Conservation (phyloP, 2,329 filamentous ascomycete species). For the Diaporthe citriasiana region DNA sequence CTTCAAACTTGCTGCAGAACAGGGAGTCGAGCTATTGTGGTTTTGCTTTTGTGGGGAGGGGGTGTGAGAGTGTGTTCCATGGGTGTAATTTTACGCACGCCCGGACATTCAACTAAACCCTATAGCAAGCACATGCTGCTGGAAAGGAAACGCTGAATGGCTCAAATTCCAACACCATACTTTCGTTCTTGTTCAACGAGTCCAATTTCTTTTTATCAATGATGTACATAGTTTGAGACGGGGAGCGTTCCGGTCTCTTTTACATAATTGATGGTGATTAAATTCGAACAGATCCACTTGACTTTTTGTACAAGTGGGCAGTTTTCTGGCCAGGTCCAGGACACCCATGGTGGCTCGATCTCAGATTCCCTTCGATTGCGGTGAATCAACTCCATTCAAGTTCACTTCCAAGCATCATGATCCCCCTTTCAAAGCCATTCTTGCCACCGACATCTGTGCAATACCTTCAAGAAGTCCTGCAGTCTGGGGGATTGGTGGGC, state of each 20-base stretch:
- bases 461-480: background rate
- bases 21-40: too few species aligned
- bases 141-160: background rate
- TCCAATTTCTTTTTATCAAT: too few species aligned
- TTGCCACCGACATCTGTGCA: background rate
- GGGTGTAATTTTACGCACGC: background rate
- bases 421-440: background rate
- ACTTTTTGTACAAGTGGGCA: too few species aligned
- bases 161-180: background rate
- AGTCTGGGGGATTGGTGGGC: background rate
- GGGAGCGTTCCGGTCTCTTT: too few species aligned
- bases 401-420: background rate
- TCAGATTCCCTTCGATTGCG: background rate
- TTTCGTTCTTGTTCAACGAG: too few species aligned
- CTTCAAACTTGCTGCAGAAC: too few species aligned
- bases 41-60: too few species aligned
- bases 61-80: too few species aligned
- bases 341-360: background rate
- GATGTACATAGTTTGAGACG: too few species aligned
- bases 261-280: too few species aligned
- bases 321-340: background rate
- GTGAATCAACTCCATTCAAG: background rate
- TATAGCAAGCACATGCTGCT: background rate
- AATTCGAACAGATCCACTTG: too few species aligned
- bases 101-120: background rate